phyloP scores from a whole-genome alignment of 2,329 filamentous ascomycete genomes.

The Xylaria sp. region DNA sequence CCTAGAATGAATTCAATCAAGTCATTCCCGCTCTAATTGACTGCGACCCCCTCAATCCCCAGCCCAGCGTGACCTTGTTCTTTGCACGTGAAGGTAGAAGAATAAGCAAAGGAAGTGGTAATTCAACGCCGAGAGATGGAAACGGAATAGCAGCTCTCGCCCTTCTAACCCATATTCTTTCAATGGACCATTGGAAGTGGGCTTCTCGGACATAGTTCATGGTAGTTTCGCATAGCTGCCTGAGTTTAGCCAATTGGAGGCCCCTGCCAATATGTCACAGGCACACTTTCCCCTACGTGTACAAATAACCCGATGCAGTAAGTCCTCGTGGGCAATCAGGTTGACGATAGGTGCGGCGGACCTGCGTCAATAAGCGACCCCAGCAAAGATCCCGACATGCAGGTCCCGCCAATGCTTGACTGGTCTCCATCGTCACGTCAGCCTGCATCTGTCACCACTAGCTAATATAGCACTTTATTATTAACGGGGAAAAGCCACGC shows the following conservation, averaged over 20 bases:
- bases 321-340: slow-evolving; percentile 6
- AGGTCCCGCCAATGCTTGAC: slow-evolving; percentile 17
- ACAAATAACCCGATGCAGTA: slow-evolving; percentile 14
- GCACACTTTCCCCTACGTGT: slow-evolving; percentile 17
- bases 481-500: background rate
- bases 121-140: slow-evolving; percentile 5
- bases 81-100: slow-evolving; percentile 12
- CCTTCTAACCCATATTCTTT: slow-evolving; percentile 1
- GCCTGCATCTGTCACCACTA: slow-evolving; percentile 18
- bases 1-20: slow-evolving; percentile 20
- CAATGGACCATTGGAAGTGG: slow-evolving; percentile 30
- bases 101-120: slow-evolving; percentile 19
- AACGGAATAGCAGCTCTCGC: slow-evolving; percentile 2
- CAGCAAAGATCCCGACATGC: slow-evolving; percentile 23
- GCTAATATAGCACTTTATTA: slow-evolving; percentile 6
- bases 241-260: slow-evolving; percentile 22
- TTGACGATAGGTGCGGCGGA: slow-evolving; percentile 19
- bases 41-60: background rate
- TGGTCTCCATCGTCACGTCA: slow-evolving; percentile 25
- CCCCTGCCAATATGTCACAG: slow-evolving; percentile 21
- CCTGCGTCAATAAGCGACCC: slow-evolving; percentile 29
- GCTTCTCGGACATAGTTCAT: slow-evolving; percentile 2
- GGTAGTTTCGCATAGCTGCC: slow-evolving; percentile 4
- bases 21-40: background rate
- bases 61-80: slow-evolving; percentile 11